phyloP scores from a whole-genome alignment of 1,139 yeast species.

The Magnusiomyces magnusii region DNA sequence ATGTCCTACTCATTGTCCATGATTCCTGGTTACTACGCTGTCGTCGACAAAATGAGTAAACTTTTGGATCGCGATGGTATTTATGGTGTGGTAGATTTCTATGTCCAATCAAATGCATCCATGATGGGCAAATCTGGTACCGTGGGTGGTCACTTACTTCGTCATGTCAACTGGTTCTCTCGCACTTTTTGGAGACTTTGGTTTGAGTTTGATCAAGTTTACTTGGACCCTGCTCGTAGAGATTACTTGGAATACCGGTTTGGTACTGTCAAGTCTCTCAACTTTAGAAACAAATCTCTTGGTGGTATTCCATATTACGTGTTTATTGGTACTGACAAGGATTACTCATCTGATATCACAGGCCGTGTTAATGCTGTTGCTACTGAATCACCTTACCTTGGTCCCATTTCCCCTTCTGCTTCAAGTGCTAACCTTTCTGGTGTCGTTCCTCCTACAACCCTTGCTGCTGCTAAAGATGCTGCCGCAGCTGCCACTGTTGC shows the following conservation, averaged over 20 bases:
- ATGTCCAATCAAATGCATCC: conserved; percentile 61
- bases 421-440: conserved; percentile 52
- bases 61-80: conserved; percentile 52
- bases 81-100: conserved; percentile 69
- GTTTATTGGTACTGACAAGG: conserved; percentile 75
- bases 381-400: conserved; percentile 72
- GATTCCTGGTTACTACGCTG: conserved; percentile 78
- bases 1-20: conserved; percentile 74
- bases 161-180: conserved; percentile 69
- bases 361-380: conserved; percentile 65
- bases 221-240: conserved; percentile 71
- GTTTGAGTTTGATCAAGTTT: conserved; percentile 81
- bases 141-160: conserved; percentile 60
- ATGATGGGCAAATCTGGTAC: conserved; percentile 66
- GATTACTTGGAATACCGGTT: conserved; percentile 74
- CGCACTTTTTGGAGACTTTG: conserved; percentile 81
- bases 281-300: conserved; percentile 52
- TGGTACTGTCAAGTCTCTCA: conserved; percentile 70
- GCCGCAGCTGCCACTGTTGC: conserved; percentile 21
- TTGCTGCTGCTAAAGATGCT: conserved; percentile 45
- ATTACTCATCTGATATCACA: conserved; percentile 50
- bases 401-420: conserved; percentile 38
- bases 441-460: conserved; percentile 71
- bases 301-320: conserved; percentile 76
- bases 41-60: conserved; percentile 59